phyloP scores from a whole-genome alignment of 805 yeast genomes.

The Saccharomyces cerevisiae region DNA sequence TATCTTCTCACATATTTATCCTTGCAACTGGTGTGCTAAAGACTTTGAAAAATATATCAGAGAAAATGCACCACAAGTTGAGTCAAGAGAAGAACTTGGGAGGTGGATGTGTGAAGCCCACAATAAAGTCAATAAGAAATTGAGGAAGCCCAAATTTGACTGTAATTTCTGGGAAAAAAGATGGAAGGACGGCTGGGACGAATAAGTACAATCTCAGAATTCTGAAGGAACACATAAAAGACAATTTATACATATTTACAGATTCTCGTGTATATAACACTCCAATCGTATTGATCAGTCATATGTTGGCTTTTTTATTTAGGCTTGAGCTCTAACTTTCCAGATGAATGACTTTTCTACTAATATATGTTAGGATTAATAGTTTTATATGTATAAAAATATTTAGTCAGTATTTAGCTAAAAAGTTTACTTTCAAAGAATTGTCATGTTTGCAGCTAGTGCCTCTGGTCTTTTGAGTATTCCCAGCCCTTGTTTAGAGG shows the following conservation, averaged over 20 bases:
- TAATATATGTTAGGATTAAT: too few species aligned
- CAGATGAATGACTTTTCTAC: background rate
- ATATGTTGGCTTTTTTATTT: background rate
- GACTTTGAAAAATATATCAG: slow-evolving; percentile 65
- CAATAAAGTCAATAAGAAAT: slow-evolving; percentile 78
- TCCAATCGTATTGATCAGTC: background rate
- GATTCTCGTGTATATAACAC: background rate
- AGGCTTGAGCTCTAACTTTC: background rate
- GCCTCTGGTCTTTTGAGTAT: too few species aligned
- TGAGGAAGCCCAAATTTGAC: slow-evolving; percentile 81
- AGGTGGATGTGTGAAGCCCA: slow-evolving; percentile 93
- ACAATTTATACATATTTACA: background rate
- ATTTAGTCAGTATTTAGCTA: too few species aligned
- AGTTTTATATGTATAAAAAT: too few species aligned
- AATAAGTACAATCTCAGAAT: background rate
- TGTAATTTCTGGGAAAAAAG: slow-evolving; percentile 86
- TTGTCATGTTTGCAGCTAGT: too few species aligned
- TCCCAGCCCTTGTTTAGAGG: too few species aligned
- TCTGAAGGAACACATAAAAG: background rate
- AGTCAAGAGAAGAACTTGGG: slow-evolving; percentile 70
- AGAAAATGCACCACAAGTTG: slow-evolving; percentile 46
- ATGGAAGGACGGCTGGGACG: slow-evolving; percentile 92
- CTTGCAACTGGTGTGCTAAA: slow-evolving; percentile 88
- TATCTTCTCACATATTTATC: slow-evolving; percentile 73
- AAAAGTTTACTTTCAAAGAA: too few species aligned